phyloP scores from a whole-genome alignment of 345 rosid species.

The Populus simonii region DNA sequence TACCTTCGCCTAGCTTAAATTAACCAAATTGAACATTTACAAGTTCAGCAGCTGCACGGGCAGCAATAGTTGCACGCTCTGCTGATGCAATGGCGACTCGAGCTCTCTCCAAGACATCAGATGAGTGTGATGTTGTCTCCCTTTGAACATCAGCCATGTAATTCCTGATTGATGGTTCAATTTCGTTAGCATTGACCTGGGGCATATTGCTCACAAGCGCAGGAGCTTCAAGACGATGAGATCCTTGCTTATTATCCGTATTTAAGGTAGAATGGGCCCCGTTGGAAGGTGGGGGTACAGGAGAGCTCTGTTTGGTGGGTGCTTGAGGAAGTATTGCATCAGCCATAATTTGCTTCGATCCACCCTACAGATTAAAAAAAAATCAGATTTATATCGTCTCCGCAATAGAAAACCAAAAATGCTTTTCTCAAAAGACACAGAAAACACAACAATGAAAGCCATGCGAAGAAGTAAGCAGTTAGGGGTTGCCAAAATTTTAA shows the following conservation, averaged over 20 bases:
- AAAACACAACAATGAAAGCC: background rate
- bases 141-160: slow-evolving; percentile 20
- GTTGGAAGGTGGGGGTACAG: slow-evolving; percentile 36
- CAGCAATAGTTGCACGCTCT: slow-evolving; percentile 73
- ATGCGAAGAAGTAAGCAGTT: background rate
- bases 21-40: slow-evolving; percentile 50
- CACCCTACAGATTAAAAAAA: slow-evolving; percentile 40
- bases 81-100: slow-evolving; percentile 80
- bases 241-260: slow-evolving; percentile 30
- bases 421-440: background rate
- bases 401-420: background rate
- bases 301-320: slow-evolving; percentile 30
- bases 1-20: slow-evolving; percentile 36
- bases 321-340: slow-evolving; percentile 39
- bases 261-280: slow-evolving; percentile 31
- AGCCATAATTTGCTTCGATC: slow-evolving; percentile 56
- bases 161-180: slow-evolving; percentile 28
- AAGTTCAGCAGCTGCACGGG: slow-evolving; percentile 83
- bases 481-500: background rate
- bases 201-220: slow-evolving; percentile 18
- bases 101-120: slow-evolving; percentile 75
- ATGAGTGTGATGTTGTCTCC: slow-evolving; percentile 32
- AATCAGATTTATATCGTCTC: background rate
- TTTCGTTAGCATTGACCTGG: slow-evolving; percentile 27
- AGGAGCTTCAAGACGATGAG: slow-evolving; percentile 30